A percentile compares a stretch with the other conserved stretches of the same genome.
Conservation (phyloP, 257 asterid species). For the Eucommia ulmoides region DNA sequence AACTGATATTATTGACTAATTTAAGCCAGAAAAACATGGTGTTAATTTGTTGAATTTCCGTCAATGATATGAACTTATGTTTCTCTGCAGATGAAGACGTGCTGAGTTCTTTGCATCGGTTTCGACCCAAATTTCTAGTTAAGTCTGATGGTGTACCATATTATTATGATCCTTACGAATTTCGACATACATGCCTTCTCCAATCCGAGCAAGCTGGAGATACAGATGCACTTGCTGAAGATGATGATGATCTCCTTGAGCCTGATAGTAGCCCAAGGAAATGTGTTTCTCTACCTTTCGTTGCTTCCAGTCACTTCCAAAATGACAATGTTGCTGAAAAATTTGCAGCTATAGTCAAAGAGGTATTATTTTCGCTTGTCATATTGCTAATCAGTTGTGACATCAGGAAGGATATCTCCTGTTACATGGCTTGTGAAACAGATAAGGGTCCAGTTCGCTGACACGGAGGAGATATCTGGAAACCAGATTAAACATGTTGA, state of each 20-base stretch:
- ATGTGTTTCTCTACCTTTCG: slow-evolving; percentile 60
- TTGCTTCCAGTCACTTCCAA: slow-evolving; percentile 40
- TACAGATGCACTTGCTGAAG: slow-evolving; percentile 22
- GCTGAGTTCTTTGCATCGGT: slow-evolving; percentile 55
- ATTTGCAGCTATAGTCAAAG: slow-evolving; percentile 54
- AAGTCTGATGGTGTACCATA: slow-evolving; percentile 34
- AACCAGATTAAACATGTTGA: slow-evolving; percentile 13
- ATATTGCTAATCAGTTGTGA: slow-evolving; percentile 9
- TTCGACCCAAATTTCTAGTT: slow-evolving; percentile 58
- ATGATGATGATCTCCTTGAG: slow-evolving; percentile 31
- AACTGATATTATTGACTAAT: too few species aligned
- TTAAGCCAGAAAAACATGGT: too few species aligned
- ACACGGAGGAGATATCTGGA: slow-evolving; percentile 25
- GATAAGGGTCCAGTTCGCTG: slow-evolving; percentile 53
- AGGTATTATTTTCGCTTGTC: slow-evolving; percentile 40
- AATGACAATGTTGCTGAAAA: slow-evolving; percentile 40
- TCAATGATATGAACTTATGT: slow-evolving; percentile 7
- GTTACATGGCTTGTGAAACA: slow-evolving; percentile 22
- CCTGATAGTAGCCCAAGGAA: slow-evolving; percentile 26
- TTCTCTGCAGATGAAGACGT: slow-evolving; percentile 79
- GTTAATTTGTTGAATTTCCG: slow-evolving; percentile 3
- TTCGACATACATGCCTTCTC: slow-evolving; percentile 43
- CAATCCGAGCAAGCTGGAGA: slow-evolving; percentile 17
- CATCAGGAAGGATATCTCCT: slow-evolving; percentile 10
- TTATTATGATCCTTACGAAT: slow-evolving; percentile 32